These are phyloP conservation scores for Clavispora carvajalis DNA, from an alignment of 805 yeast species.

Conservation along the genomic window DNA sequence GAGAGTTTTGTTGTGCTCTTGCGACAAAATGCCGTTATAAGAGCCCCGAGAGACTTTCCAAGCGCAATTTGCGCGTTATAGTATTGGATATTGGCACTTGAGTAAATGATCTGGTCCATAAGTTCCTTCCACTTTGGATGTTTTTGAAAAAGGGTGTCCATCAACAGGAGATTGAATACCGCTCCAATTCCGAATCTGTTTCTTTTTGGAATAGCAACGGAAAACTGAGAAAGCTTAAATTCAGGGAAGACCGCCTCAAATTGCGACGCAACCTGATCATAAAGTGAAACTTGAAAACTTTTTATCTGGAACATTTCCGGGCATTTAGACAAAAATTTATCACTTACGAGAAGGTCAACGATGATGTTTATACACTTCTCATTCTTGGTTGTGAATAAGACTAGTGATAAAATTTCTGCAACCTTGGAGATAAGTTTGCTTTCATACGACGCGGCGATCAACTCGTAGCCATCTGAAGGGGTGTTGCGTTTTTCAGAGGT, in stretches of 20 bases:
- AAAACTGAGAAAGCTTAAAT: conserved; percentile 46
- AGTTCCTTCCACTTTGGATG: conserved; percentile 26
- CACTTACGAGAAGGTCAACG: conserved; percentile 33
- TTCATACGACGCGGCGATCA: conserved; percentile 43
- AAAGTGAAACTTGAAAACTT: conserved; percentile 44
- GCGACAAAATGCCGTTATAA: conserved; percentile 61
- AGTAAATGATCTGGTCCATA: conserved; percentile 46
- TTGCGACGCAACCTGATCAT: conserved; percentile 37
- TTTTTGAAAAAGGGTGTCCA: conserved; percentile 52
- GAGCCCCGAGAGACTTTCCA: conserved; percentile 74
- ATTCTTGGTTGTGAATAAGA: conserved; percentile 54
- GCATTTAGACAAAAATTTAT: conserved; percentile 27
- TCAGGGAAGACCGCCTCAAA: conserved; percentile 48
- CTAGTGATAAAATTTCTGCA: conserved; percentile 70
- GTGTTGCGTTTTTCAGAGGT: conserved; percentile 11
- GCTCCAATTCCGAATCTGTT: conserved; percentile 49
- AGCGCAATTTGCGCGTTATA: conserved; percentile 62
- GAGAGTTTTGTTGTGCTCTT: conserved; percentile 11
- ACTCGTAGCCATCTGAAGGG: conserved; percentile 13
- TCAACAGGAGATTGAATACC: conserved; percentile 53
- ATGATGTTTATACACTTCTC: conserved; percentile 39
- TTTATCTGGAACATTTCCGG: conserved; percentile 35
- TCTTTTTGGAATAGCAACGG: conserved; percentile 37
- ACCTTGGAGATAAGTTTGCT: conserved; percentile 60
- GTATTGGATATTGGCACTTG: conserved; percentile 60